A percentile compares a stretch with the other conserved stretches of the same genome.
phyloP scores from a whole-genome alignment of 192 early-diverging fungal genomes.

The Coemansia sp. region DNA sequence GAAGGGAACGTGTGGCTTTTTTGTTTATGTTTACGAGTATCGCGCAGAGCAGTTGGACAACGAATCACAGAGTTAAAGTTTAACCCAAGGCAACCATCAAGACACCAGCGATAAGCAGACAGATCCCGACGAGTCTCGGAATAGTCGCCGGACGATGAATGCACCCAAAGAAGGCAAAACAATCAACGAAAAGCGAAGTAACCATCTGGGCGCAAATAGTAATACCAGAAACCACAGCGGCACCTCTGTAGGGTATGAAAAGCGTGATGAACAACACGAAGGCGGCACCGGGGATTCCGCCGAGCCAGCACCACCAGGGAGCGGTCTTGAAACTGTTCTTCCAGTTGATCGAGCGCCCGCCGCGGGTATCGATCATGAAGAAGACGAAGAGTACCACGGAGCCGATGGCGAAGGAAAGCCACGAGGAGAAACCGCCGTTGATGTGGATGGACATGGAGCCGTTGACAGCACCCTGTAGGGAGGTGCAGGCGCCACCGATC shows the following conservation, averaged over 20 bases:
- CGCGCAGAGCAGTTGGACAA: no score
- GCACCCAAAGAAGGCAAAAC: conserved; percentile 47
- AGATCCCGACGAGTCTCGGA: conserved; percentile 24
- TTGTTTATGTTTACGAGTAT: no score
- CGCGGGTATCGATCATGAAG: conserved; percentile 48
- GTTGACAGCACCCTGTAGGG: conserved; percentile 46
- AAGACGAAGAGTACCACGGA: conserved; percentile 42
- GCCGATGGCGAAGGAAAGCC: conserved; percentile 50
- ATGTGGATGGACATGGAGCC: conserved; percentile 41
- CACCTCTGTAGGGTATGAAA: conserved; percentile 48
- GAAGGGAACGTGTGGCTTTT: no score
- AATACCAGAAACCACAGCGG: conserved; percentile 46
- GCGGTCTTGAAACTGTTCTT: conserved; percentile 38
- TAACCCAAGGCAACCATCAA: conserved; percentile 50
- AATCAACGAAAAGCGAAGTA: conserved; percentile 42
- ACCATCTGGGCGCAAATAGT: conserved; percentile 53
- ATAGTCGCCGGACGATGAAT: conserved; percentile 33
- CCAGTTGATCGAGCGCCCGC: conserved; percentile 44
- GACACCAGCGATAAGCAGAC: conserved; percentile 45
- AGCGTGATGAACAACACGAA: conserved; percentile 52
- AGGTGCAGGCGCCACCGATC: conserved; percentile 33
- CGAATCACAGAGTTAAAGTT: background rate
- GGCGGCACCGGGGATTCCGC: conserved; percentile 42
- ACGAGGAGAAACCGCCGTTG: conserved; percentile 45
- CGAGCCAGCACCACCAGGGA: conserved; percentile 52